phyloP scores from a whole-genome alignment of 2,329 filamentous ascomycete genomes.

The Coniochaeta sp. region DNA sequence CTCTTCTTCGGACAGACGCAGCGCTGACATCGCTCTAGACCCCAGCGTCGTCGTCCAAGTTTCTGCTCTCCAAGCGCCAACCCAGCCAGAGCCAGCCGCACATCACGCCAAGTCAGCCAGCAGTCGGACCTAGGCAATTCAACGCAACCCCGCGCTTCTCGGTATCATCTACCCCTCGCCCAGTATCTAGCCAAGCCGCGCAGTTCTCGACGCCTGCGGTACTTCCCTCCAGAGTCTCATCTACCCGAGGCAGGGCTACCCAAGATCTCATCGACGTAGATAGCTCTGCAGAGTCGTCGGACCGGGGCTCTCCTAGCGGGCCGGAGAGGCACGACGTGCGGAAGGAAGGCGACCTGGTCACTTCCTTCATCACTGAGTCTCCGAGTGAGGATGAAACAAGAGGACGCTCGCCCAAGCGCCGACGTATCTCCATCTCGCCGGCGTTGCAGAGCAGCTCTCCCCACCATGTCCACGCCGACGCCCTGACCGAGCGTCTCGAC shows the following conservation, averaged over 20 bases:
- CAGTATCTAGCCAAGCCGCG: conserved; percentile 8
- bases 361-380: background rate
- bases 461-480: background rate
- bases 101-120: background rate
- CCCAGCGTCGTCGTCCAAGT: conserved; percentile 16
- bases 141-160: conserved; percentile 18
- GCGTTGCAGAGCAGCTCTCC: background rate
- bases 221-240: background rate
- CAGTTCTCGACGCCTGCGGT: conserved; percentile 9
- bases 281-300: conserved; percentile 13
- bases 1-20: background rate
- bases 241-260: conserved; percentile 8
- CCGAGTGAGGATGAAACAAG: background rate
- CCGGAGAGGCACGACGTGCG: background rate
- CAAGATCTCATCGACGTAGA: conserved; percentile 14
- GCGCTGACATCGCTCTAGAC: conserved; percentile 10
- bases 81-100: conserved; percentile 9
- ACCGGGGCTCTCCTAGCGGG: background rate
- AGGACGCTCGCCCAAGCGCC: conserved; percentile 23
- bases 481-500: background rate
- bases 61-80: conserved; percentile 15
- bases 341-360: background rate
- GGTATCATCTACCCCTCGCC: conserved; percentile 8
- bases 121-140: conserved; percentile 12
- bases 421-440: conserved; percentile 26